phyloP scores from a whole-genome alignment of 2,329 filamentous ascomycete species.

The Aspergillus flavus region DNA sequence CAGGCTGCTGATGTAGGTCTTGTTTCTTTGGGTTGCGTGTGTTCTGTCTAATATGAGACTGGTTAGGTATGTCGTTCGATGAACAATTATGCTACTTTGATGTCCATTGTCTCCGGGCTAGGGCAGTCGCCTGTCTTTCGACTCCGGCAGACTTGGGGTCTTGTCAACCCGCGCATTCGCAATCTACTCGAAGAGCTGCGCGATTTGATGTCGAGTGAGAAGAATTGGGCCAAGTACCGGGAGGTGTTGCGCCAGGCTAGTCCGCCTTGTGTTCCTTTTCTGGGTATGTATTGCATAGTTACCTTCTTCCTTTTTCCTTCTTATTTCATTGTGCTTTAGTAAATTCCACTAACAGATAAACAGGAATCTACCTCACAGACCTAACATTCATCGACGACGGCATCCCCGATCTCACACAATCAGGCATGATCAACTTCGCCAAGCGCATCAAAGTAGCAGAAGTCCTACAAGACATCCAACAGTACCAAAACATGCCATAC shows the following conservation, averaged over 20 bases:
- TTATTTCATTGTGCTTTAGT: constrained; percentile 2
- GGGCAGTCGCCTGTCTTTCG: constrained; percentile 90
- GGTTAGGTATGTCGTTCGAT: constrained; percentile 78
- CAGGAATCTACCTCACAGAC: constrained; percentile 90
- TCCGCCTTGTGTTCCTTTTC: constrained; percentile 93
- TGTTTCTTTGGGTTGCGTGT: neutral
- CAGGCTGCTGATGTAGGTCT: constrained; percentile 76
- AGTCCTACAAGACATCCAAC: constrained; percentile 64
- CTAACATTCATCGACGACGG: constrained; percentile 96
- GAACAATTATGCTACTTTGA: constrained; percentile 94
- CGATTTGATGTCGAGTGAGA: constrained; percentile 86
- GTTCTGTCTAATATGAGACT: neutral
- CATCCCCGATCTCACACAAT: constrained; percentile 89
- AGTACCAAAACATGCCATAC: constrained; percentile 93
- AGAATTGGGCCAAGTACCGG: constrained; percentile 67
- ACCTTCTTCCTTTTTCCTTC: too few relatives aligned
- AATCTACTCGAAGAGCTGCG: constrained; percentile 80
- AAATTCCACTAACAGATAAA: constrained; percentile 3
- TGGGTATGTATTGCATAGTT: constrained; percentile 61
- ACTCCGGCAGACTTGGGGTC: constrained; percentile 86
- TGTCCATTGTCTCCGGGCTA: constrained; percentile 90
- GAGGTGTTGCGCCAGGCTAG: constrained; percentile 84
- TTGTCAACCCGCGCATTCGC: constrained; percentile 79
- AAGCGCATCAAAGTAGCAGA: constrained; percentile 25
- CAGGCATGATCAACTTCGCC: constrained; percentile 68